Conservation (phyloP, 257 asterid species). For the Gentiana straminea region DNA sequence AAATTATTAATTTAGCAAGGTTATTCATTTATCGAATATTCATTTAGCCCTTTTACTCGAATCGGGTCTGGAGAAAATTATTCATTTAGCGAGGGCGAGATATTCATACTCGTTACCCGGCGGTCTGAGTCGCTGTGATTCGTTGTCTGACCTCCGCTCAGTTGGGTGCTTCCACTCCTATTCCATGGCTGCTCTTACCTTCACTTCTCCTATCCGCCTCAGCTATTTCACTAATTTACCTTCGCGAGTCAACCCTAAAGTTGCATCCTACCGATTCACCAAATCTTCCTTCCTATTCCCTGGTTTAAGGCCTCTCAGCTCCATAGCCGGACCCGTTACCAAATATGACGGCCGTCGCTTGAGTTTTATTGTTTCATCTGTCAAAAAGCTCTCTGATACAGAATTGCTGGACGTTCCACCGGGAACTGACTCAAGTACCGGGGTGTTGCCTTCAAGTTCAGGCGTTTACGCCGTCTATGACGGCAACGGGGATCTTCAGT, state of each 20-base stretch:
- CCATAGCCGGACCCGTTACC: constrained; percentile 6
- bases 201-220: constrained; percentile 20
- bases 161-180: not conserved
- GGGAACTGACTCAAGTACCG: constrained; percentile 23
- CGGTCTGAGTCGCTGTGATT: too few species aligned
- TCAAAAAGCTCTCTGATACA: constrained; percentile 57
- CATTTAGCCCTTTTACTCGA: too few species aligned
- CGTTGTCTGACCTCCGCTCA: not conserved
- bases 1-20: too few species aligned
- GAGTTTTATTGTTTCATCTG: constrained; percentile 44
- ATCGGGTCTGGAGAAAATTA: too few species aligned
- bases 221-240: constrained; percentile 2
- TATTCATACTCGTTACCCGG: too few species aligned
- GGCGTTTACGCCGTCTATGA: constrained; percentile 85
- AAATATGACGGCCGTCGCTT: constrained; percentile 20
- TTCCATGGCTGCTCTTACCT: constrained; percentile 10
- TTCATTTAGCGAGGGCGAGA: too few species aligned
- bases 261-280: constrained; percentile 27
- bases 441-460: constrained; percentile 46
- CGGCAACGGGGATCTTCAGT: constrained; percentile 54
- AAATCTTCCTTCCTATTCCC: constrained; percentile 27
- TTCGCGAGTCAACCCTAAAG: constrained; percentile 25
- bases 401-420: constrained; percentile 44
- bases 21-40: too few species aligned
- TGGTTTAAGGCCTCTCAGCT: constrained; percentile 16